Base-by-base conservation (phyloP, 495 filamentous ascomycete species). In the Hypoxylon intermedium region DNA sequence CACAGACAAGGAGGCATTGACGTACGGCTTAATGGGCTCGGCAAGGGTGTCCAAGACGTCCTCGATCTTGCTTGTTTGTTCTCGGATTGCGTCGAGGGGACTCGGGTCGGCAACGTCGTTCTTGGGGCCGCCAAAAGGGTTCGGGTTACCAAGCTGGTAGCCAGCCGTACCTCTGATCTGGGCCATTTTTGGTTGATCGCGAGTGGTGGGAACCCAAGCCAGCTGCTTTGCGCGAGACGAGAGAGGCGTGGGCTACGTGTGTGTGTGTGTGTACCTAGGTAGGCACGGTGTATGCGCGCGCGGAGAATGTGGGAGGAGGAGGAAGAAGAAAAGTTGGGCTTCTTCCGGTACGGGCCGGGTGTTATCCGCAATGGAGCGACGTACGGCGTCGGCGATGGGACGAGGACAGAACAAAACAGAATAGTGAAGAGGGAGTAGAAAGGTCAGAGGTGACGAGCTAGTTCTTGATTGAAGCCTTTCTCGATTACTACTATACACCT, bases 51-150 rank as follows among this genome's bases (percentile, higher is more conserved):
- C 94, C 72, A 98, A 74, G 76, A 90, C 81, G 72, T 98, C 94
- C 77, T 98, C 94, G 63, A 98, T 95, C 82, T 96, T 97, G 84
- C 88, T 96, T 24, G 94, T 98, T 74, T 98, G 92, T 75, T 91
- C 87, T 45, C 94, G 84, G 65, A 98, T 93, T 38, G 89, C 82
- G 73, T 97, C 95, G 42, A 98, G 85, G 43, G 94, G 89, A 77
- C 90, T 93, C 23, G 90, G 87, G 66, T 94, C 90, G 63, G 75
- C 78, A 84, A 54, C 83, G 79, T 58, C 83, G 80, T 67, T 84
- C 82, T 71, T 79, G 3, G 69, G 52, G 9, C 75, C 77, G 34
- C 88, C 88, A 65, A 93, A 94, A 48, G 87, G 83, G 69, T 83
- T 86, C 65, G 87, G 87, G 60, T 80, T 79, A 65, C 89, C 91